phyloP scores from a whole-genome alignment of 2,329 filamentous ascomycete species.

The Blastomyces gilchristii region DNA sequence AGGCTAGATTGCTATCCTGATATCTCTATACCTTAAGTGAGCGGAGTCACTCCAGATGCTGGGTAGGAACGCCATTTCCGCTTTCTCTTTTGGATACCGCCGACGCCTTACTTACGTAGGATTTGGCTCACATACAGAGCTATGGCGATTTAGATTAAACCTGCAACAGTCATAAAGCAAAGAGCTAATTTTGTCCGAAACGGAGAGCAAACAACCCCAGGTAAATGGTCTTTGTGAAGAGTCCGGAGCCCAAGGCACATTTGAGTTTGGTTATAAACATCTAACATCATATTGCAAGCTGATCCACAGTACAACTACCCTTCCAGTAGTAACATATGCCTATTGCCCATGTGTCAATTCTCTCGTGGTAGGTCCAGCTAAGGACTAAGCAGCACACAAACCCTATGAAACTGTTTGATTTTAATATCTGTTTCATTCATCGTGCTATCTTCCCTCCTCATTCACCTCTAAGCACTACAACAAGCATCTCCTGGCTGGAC shows the following conservation, averaged over 20 bases:
- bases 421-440: background rate
- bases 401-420: background rate
- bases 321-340: background rate
- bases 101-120: background rate
- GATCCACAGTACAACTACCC: background rate
- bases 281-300: background rate
- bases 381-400: conserved; percentile 3
- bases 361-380: background rate
- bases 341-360: background rate
- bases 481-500: background rate
- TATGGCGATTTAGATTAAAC: background rate
- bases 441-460: background rate
- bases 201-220: background rate
- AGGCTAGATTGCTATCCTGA: background rate
- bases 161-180: background rate
- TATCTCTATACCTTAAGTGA: background rate
- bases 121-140: background rate
- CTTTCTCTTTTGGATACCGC: background rate
- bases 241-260: background rate
- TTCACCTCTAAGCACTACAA: background rate
- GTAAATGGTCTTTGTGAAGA: background rate
- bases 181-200: background rate
- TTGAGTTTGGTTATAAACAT: background rate
- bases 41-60: background rate
- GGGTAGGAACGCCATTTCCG: background rate